A percentile compares a stretch with the other conserved stretches of the same genome.
These are phyloP conservation scores for Cornus kousa DNA, from an alignment of 148 eudicot species.

Conservation along the genomic window DNA sequence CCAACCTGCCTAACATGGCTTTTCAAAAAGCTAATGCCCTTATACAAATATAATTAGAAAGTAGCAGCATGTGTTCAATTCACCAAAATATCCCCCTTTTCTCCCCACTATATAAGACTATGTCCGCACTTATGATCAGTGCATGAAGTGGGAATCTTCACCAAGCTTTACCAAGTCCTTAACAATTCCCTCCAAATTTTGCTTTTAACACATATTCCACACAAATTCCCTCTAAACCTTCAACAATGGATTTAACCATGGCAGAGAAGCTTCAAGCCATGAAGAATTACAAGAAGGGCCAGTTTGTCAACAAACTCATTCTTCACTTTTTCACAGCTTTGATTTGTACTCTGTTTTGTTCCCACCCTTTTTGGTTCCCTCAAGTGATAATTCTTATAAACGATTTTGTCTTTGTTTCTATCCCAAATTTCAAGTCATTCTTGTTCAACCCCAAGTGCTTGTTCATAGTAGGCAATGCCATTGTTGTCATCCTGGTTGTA, in stretches of 20 bases:
- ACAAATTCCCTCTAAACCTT: not conserved
- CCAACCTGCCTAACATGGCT: not conserved
- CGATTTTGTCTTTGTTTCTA: not conserved
- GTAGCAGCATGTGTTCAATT: constrained; percentile 5
- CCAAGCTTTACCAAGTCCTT: not conserved
- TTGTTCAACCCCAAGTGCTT: constrained; percentile 14
- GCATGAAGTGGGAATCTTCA: not conserved
- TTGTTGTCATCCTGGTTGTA: constrained; percentile 4
- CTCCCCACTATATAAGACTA: constrained; percentile 5
- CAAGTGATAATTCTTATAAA: not conserved
- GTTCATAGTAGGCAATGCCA: constrained; percentile 13
- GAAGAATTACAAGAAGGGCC: not conserved
- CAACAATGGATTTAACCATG: constrained; percentile 8
- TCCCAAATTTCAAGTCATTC: constrained; percentile 2
- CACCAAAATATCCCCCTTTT: not conserved
- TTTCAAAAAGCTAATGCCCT: constrained; percentile 7
- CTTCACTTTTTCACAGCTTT: not conserved
- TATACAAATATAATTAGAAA: not conserved
- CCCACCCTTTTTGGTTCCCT: constrained; percentile 8
- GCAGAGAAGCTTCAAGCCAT: constrained; percentile 4
- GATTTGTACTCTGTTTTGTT: constrained; percentile 2
- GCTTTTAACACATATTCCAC: not conserved
- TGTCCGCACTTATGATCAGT: not conserved
- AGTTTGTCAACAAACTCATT: not conserved
- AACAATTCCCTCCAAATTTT: not conserved